phyloP scores from a whole-genome alignment of 345 rosid species.

The Lumnitzera littorea region DNA sequence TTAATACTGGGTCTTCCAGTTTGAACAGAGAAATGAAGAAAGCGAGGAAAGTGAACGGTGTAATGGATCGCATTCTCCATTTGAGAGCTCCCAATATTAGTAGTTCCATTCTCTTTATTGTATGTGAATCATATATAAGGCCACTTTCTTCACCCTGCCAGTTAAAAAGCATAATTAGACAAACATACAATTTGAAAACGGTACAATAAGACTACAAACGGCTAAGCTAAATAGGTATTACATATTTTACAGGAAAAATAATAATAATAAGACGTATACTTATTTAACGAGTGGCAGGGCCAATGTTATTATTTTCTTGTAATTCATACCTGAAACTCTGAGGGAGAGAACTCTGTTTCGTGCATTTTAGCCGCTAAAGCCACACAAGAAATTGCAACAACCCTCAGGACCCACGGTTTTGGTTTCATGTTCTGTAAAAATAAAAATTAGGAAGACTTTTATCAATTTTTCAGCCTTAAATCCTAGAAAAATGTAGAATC shows the following conservation, averaged over 20 bases:
- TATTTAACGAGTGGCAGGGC: background rate
- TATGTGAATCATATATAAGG: conserved; percentile 40
- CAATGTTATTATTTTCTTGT: background rate
- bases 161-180: background rate
- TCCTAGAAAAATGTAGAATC: too few relatives aligned
- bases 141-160: conserved; percentile 33
- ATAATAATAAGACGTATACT: too few relatives aligned
- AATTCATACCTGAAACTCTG: conserved; percentile 39
- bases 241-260: too few relatives aligned
- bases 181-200: background rate
- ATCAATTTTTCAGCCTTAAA: background rate
- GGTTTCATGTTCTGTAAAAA: conserved; percentile 6
- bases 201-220: too few relatives aligned
- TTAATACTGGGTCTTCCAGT: conserved; percentile 36
- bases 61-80: conserved; percentile 90
- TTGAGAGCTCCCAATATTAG: conserved; percentile 64
- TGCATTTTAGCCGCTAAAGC: conserved; percentile 75
- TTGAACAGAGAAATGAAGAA: conserved; percentile 49
- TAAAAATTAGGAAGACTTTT: background rate
- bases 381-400: conserved; percentile 60
- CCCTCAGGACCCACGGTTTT: conserved; percentile 55
- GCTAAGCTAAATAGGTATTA: too few relatives aligned
- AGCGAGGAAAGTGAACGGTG: conserved; percentile 69
- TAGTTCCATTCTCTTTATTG: conserved; percentile 62
- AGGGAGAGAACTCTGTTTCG: conserved; percentile 33